phyloP scores from a whole-genome alignment of 2,329 filamentous ascomycete genomes.

The Fusarium anguioides region DNA sequence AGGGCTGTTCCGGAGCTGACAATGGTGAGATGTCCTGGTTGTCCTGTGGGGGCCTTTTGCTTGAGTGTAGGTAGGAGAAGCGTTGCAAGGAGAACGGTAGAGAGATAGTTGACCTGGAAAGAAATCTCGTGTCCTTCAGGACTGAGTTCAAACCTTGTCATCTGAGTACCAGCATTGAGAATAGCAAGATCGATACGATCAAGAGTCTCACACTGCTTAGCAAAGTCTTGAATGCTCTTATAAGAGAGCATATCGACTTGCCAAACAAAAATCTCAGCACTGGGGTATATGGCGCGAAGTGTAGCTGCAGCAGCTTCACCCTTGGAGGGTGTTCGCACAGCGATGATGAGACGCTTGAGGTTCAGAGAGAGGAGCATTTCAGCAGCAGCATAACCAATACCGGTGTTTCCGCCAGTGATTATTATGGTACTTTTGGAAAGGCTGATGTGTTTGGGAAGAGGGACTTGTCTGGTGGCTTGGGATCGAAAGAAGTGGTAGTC shows the following conservation, averaged over 20 bases:
- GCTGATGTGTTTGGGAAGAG: constrained; percentile 35
- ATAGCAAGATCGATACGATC: constrained; percentile 57
- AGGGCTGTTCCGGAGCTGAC: constrained; percentile 47
- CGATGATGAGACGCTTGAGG: constrained; percentile 59
- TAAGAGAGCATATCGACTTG: constrained; percentile 61
- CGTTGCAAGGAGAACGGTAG: constrained; percentile 49
- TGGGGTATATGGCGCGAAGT: constrained; percentile 35
- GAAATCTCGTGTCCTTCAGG: constrained; percentile 54
- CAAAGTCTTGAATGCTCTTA: constrained; percentile 57
- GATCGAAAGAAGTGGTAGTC: constrained; percentile 42
- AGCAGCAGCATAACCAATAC: constrained; percentile 60
- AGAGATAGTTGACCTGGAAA: constrained; percentile 56
- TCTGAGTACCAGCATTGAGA: constrained; percentile 57
- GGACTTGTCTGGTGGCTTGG: constrained; percentile 42
- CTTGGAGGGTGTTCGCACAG: constrained; percentile 56
- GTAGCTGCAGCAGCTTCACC: constrained; percentile 53
- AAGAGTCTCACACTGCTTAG: constrained; percentile 49
- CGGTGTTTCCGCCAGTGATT: constrained; percentile 61
- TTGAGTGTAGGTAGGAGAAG: constrained; percentile 51
- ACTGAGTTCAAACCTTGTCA: constrained; percentile 34
- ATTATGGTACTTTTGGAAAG: constrained; percentile 56
- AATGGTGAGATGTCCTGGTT: constrained; percentile 46
- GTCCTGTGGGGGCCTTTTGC: constrained; percentile 32
- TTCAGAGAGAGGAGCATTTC: constrained; percentile 53
- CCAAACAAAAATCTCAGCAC: constrained; percentile 60